Base-by-base conservation (phyloP, 2,329 filamentous ascomycete genomes). In the Paraconiothyrium brasiliense region DNA sequence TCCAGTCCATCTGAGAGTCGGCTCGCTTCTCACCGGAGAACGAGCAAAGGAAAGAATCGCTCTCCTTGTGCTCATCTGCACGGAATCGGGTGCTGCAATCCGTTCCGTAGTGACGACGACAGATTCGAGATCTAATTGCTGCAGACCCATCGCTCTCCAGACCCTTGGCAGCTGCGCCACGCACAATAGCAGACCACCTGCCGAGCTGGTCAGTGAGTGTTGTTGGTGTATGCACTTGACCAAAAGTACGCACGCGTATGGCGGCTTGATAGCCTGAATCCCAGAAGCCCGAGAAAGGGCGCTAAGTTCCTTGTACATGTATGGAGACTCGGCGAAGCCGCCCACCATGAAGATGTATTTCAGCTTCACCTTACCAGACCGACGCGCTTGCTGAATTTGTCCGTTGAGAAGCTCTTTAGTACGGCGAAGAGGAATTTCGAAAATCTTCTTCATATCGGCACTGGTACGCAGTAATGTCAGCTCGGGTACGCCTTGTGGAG, bases 111-210 rank as follows among this genome's bases (percentile, higher is more conserved):
- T 67, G 22, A 1, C 70, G 50, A 4, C 72, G 69, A 22, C 64
- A 67, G 32, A 71, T 72, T 14, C 71, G 68, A 0, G 60, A 58
- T 44, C 43, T 44, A 34, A 73, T 57, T 0, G 47, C 1, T 0
- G n/a, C 13, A n/a, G 13, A 13, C 0, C 20, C 47, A 10, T 60
- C 57, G 1, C 51, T 57, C 44, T 75, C 67, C 0, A 76, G 62
- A 1, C 72, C 72, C 52, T 71, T 74, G 1, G 54, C 62, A 0
- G 58, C 60, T 1, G 74, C 71, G n/a, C 70, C 71, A 13, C 74
- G 67, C 9, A 59, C 69, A 1, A 75, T 60, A 3, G 72, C 71
- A 0, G 70, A 71, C 74, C 74, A 76, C 0, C 72, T 75, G 34
- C 14, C 13, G 20, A 4, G 34, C 14, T 13, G 20, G 3, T 24